A percentile compares a stretch with the other conserved stretches of the same genome.
phyloP scores from a whole-genome alignment of 2,329 filamentous ascomycete species.

The Monosporascus sp. region DNA sequence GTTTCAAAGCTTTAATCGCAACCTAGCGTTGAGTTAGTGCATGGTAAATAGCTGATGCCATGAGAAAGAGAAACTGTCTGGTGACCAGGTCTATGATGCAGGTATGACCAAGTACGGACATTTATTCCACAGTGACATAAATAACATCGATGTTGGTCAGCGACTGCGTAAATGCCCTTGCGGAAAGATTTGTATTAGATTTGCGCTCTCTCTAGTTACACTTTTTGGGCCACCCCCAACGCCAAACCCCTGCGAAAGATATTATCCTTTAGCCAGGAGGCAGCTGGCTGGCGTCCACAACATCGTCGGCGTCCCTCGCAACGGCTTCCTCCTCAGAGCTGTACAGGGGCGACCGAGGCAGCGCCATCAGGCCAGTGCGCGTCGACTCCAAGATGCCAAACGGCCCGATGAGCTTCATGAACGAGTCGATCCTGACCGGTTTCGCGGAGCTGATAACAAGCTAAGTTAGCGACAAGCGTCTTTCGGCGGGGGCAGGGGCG shows the following conservation, averaged over 20 bases:
- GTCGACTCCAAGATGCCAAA: conserved; percentile 97
- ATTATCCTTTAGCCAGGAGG: conserved; percentile 68
- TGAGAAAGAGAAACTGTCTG: too few species aligned
- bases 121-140: too few species aligned
- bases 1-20: too few species aligned
- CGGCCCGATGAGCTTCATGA: conserved; percentile 89
- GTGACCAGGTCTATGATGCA: too few species aligned
- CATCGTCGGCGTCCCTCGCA: conserved; percentile 82
- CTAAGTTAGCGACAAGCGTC: too few species aligned
- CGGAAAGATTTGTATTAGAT: conserved; percentile 9
- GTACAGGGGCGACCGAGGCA: conserved; percentile 86
- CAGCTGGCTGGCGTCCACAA: conserved; percentile 90
- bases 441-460: conserved; percentile 69
- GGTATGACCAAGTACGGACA: too few species aligned
- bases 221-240: conserved; percentile 11
- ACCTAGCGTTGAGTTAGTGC: too few species aligned
- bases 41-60: too few species aligned
- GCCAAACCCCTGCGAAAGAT: conserved; percentile 5
- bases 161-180: not conserved
- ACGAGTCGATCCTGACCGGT: conserved; percentile 88
- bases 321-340: conserved; percentile 62
- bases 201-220: conserved; percentile 15
- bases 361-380: conserved; percentile 91
- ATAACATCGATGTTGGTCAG: too few species aligned
- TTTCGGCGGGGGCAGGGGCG: too few species aligned